These are phyloP conservation scores for Laetiporus sulphureus DNA, from an alignment of 1,284 basidiomycete species.

Conservation along the genomic window DNA sequence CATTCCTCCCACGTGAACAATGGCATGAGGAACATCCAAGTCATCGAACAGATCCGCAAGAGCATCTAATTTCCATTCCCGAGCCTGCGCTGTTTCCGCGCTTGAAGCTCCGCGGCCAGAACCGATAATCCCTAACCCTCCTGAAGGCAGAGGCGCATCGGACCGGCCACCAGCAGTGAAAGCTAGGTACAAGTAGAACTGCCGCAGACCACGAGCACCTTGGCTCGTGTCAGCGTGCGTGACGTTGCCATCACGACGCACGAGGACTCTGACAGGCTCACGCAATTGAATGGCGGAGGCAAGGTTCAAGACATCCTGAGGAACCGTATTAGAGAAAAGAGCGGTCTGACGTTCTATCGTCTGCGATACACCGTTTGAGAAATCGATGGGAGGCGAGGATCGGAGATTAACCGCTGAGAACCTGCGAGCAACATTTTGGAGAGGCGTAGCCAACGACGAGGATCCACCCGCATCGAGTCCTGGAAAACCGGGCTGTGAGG, in stretches of 20 bases:
- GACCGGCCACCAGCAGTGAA: slow-evolving; percentile 80
- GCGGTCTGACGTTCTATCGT: slow-evolving; percentile 87
- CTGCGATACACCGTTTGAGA: slow-evolving; percentile 5
- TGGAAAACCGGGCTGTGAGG: slow-evolving; percentile 36
- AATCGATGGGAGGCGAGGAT: slow-evolving; percentile 22
- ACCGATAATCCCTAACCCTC: slow-evolving; percentile 84
- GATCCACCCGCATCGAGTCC: slow-evolving; percentile 44
- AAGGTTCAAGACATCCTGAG: slow-evolving; percentile 90
- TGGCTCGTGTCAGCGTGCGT: slow-evolving; percentile 65
- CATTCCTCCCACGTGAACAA: slow-evolving; percentile 88
- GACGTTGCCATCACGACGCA: slow-evolving; percentile 89
- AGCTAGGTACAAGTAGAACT: slow-evolving; percentile 90
- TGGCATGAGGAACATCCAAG: slow-evolving; percentile 76
- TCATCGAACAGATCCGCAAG: slow-evolving; percentile 92
- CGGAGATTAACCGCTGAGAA: slow-evolving; percentile 44
- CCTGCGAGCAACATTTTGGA: slow-evolving; percentile 48
- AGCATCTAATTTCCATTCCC: slow-evolving; percentile 97
- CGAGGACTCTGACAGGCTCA: slow-evolving; percentile 93
- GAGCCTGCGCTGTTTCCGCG: slow-evolving; percentile 82
- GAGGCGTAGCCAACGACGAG: slow-evolving; percentile 38
- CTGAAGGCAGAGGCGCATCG: slow-evolving; percentile 48
- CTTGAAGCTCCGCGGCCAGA: slow-evolving; percentile 75
- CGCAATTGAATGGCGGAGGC: slow-evolving; percentile 83
- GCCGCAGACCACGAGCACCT: slow-evolving; percentile 79
- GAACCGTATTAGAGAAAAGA: slow-evolving; percentile 92